Percentiles rank a stretch among this genome's conserved stretches.
These are phyloP conservation scores for Backusella tarrabulga DNA, from an alignment of 192 early-diverging fungal species.

Conservation along the genomic window DNA sequence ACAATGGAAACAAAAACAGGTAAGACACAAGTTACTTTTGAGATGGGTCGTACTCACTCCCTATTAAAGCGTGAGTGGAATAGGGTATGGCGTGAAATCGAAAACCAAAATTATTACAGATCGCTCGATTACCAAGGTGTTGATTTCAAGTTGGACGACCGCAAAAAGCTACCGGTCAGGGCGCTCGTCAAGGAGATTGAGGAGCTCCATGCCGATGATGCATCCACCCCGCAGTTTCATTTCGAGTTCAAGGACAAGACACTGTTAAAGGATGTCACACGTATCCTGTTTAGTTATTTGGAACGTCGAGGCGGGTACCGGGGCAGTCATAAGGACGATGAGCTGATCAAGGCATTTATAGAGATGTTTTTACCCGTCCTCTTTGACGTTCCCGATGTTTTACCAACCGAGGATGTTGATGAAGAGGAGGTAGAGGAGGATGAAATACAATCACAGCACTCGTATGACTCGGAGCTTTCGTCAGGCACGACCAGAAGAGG, in stretches of 20 bases:
- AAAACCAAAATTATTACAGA: conserved; percentile 92
- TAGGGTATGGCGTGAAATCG: conserved; percentile 95
- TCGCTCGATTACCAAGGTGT: conserved; percentile 94
- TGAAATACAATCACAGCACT: conserved; percentile 16
- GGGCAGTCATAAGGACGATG: conserved; percentile 56
- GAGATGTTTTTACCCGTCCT: conserved; percentile 68
- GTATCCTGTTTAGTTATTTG: conserved; percentile 68
- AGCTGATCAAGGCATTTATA: conserved; percentile 73
- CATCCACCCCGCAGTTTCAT: conserved; percentile 58
- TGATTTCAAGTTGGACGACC: conserved; percentile 83
- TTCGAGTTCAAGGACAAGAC: conserved; percentile 69
- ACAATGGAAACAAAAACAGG: conserved; percentile 89
- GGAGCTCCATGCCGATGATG: conserved; percentile 73
- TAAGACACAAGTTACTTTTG: conserved; percentile 20
- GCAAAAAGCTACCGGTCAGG: conserved; percentile 73
- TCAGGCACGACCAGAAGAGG: background rate
- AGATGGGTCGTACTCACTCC: too few relatives aligned
- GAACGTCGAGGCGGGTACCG: conserved; percentile 43
- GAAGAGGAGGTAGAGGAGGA: conserved; percentile 41
- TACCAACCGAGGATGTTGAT: background rate
- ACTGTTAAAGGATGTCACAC: conserved; percentile 75
- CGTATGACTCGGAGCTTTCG: conserved; percentile 21
- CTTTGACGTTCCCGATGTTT: conserved; percentile 48
- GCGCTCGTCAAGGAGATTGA: conserved; percentile 86
- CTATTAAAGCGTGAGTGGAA: conserved; percentile 79